phyloP scores from a whole-genome alignment of 2,329 filamentous ascomycete species.

The Ophiocordyceps polyrhachis-furcata region DNA sequence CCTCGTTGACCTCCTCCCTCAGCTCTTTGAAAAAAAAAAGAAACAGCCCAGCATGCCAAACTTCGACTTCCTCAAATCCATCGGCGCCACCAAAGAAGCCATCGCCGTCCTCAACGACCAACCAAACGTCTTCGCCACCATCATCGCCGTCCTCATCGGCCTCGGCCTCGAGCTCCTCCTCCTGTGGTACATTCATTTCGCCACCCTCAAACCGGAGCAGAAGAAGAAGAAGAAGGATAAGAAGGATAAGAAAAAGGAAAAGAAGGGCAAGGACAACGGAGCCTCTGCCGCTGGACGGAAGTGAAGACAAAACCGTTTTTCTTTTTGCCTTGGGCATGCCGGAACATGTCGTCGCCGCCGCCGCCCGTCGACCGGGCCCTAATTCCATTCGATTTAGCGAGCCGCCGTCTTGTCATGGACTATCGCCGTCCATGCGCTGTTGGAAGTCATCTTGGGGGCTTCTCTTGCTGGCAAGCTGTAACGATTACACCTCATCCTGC shows the following conservation, averaged over 20 bases:
- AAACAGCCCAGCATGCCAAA: slow-evolving; percentile 26
- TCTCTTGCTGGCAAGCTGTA: slow-evolving; percentile 2
- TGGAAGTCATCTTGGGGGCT: not conserved
- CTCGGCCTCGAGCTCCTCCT: slow-evolving; percentile 26
- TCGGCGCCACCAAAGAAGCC: slow-evolving; percentile 38
- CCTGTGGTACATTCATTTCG: slow-evolving; percentile 39
- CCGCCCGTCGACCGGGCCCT: not conserved
- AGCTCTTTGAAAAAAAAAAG: too few species aligned
- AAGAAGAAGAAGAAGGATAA: slow-evolving; percentile 32
- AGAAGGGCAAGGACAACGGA: not conserved
- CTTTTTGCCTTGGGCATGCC: not conserved
- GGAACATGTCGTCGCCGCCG: not conserved
- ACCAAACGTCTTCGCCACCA: slow-evolving; percentile 37
- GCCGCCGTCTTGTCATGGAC: not conserved
- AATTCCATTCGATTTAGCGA: not conserved
- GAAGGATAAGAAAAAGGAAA: slow-evolving; percentile 21
- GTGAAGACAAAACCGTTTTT: not conserved
- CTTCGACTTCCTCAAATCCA: slow-evolving; percentile 36
- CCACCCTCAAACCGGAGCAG: slow-evolving; percentile 42
- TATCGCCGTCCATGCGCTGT: not conserved
- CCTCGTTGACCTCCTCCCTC: not conserved
- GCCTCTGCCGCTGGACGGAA: not conserved
- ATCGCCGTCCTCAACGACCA: slow-evolving; percentile 43
- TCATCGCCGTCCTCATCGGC: slow-evolving; percentile 33
- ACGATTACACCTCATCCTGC: too few species aligned